Conservation (phyloP, 2,329 filamentous ascomycete genomes). For the Teratosphaeria pseudoeucalypti region DNA sequence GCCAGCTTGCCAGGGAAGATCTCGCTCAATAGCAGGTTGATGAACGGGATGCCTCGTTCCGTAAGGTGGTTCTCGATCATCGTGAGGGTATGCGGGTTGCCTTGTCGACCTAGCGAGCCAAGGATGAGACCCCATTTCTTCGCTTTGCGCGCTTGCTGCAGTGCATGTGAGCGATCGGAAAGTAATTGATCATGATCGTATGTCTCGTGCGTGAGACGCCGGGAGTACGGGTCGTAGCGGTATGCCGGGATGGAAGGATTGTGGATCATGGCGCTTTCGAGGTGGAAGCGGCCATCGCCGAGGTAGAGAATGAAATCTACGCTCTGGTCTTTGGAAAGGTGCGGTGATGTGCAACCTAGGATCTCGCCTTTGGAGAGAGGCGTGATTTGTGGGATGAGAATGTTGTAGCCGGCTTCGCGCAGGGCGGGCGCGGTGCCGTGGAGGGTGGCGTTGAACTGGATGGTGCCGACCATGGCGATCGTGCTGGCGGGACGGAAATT, state of each 20-base stretch:
- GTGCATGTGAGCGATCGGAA: conserved; percentile 64
- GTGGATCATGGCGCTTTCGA: conserved; percentile 98
- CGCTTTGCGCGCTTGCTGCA: conserved; percentile 62
- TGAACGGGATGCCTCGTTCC: conserved; percentile 62
- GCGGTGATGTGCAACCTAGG: conserved; percentile 88
- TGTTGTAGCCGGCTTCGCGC: conserved; percentile 71
- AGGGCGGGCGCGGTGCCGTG: conserved; percentile 72
- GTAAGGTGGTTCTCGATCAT: conserved; percentile 72
- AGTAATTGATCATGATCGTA: conserved; percentile 93
- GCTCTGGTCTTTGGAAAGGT: conserved; percentile 42
- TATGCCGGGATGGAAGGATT: conserved; percentile 87
- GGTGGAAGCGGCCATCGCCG: conserved; percentile 86
- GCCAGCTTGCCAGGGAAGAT: conserved; percentile 94
- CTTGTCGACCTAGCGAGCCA: conserved; percentile 83
- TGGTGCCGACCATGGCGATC: conserved; percentile 88
- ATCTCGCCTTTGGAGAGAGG: conserved; percentile 93
- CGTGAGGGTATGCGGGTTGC: conserved; percentile 84
- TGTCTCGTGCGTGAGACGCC: conserved; percentile 78
- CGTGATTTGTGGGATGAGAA: conserved; percentile 83
- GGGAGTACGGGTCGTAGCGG: conserved; percentile 91
- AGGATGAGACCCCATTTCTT: conserved; percentile 92
- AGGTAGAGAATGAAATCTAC: conserved; percentile 79
- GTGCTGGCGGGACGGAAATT: conserved; percentile 81
- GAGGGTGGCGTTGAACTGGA: conserved; percentile 96
- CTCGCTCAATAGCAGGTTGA: conserved; percentile 82